Evolutionary conservation across 2,329 filamentous ascomycete genomes (phyloP).

Genomic region (Sporothrix protearum): DNA sequence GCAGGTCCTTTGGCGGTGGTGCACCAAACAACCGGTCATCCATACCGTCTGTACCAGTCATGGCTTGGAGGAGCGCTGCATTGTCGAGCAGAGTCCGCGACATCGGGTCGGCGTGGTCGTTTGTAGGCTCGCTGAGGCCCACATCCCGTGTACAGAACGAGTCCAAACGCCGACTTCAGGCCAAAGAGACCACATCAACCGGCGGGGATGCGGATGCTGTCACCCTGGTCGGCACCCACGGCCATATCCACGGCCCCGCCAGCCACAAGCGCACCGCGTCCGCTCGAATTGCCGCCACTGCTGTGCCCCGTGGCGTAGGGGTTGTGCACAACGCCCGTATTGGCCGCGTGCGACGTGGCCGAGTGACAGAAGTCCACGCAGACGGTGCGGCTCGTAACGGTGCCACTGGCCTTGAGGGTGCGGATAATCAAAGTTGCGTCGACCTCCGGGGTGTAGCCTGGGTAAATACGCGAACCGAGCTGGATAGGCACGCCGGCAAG

Average conservation of each 20-base stretch:
- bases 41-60: slow-evolving; percentile 36
- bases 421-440: slow-evolving; percentile 46
- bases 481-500: slow-evolving; percentile 12
- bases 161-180: slow-evolving; percentile 36
- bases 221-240: slow-evolving; percentile 38
- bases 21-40: slow-evolving; percentile 34
- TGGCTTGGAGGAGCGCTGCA: slow-evolving; percentile 34
- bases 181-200: slow-evolving; percentile 35
- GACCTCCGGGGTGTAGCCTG: background rate
- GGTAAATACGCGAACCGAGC: background rate
- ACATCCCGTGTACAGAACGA: slow-evolving; percentile 39
- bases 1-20: slow-evolving; percentile 29
- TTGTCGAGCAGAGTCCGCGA: slow-evolving; percentile 32
- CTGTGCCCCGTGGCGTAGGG: slow-evolving; percentile 45
- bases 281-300: slow-evolving; percentile 47
- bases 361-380: slow-evolving; percentile 47
- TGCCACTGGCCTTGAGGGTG: slow-evolving; percentile 42
- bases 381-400: slow-evolving; percentile 43
- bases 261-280: slow-evolving; percentile 43
- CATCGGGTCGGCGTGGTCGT: slow-evolving; percentile 37
- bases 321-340: slow-evolving; percentile 47
- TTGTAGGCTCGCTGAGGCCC: slow-evolving; percentile 32
- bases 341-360: slow-evolving; percentile 42
- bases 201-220: slow-evolving; percentile 36
- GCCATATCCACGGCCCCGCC: slow-evolving; percentile 35